Base-by-base conservation (phyloP, 2,329 filamentous ascomycete genomes). In the Stenocarpella maydis region DNA sequence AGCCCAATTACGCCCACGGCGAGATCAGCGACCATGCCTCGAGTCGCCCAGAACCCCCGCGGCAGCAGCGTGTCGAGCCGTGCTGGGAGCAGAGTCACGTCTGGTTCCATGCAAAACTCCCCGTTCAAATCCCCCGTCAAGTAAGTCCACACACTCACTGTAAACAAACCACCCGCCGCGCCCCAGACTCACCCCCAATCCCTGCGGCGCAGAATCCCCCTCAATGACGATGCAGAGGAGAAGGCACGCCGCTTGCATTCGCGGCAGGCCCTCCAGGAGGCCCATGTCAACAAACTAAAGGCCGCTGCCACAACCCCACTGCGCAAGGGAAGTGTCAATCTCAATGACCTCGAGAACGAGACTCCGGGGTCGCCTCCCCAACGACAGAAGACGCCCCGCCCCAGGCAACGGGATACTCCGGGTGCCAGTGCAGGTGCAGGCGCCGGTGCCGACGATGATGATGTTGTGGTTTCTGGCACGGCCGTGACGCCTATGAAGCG, bases 401-500 rank as follows among this genome's bases (percentile, higher is more conserved):
- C 78, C 68, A 76, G 79, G 74, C 76, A 74, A 28, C 75, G 75
- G 66, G 58, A 69, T 71, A 78, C 63, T 75, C 76, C 68, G 74
- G 76, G 54, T 72, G 6, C 28, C 43, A 26, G 58, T 24, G 34
- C 53, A 7, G 34, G 53, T 77, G 15, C 71, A 73, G 58, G 82
- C 83, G 72, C 26, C 5, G 28, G n/a, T 47, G 41, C 17, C n/a
- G 85, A 84, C 65, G 86, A 89, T 73, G 88, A 89, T 43, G 85
- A 89, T 70, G 83, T 90, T 72, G 86, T 90, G 75, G 91, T 93
- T 54, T 89, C 88, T 69, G 92, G 92, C 39, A 89, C 86, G 72
- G 93, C 92, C 45, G 92, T 97, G 66, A 98, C 96, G 70, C 96
- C 95, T 66, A 95, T 97, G 91, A 97, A 97, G 86, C 92, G 95